Evolutionary conservation across 2,329 filamentous ascomycete species (phyloP), one percentile per base, ranked within the genome.

Genomic region (Torrubiella hemipterigena): DNA sequence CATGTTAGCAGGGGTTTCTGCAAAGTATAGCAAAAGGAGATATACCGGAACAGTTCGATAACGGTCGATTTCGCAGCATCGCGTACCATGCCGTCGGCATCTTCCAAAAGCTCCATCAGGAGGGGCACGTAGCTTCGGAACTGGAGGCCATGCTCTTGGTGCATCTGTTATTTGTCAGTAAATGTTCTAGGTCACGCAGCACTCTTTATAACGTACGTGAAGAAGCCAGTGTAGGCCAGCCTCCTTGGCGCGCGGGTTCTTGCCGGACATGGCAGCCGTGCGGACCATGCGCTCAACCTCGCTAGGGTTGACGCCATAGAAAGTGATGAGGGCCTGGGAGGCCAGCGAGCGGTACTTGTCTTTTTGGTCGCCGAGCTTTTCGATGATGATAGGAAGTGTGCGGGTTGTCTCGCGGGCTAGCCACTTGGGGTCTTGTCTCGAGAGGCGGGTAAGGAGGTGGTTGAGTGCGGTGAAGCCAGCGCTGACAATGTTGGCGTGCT

Each of bases 391-490:
- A 4, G 83, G 74, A 38, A 91, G 69, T 7, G 86, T 77, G 40
- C 74, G 69, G 30, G 71, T 68, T 3, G 77, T 77, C 52, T 93
- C 70, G 41, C 80, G 78, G 37, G 73, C 59, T 36, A 86, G 63
- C 39, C 74, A 66, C 48, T 80, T 81, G 38, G 84, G 77, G 34
- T 93, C 82, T 58, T 95, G 89, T 36, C 89, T 77, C 38, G 77
- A 79, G 37, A 95, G 65, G 35, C 89, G 78, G 51, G 89, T 93
- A 44, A 93, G 65, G 41, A 94, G 71, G 54, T 95, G 87, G 43
- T 81, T 83, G 37, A 95, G 72, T 3, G 84, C 84, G 4, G 85
- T 89, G 54, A 94, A 89, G 36, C 83, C 86, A 31, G 84, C 81
- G 35, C 82, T 81, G 42, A 81, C 76, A 38, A 94, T 76, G 20